Conservation (phyloP, 805 yeast species). For the Lipomyces chichibuensis region DNA sequence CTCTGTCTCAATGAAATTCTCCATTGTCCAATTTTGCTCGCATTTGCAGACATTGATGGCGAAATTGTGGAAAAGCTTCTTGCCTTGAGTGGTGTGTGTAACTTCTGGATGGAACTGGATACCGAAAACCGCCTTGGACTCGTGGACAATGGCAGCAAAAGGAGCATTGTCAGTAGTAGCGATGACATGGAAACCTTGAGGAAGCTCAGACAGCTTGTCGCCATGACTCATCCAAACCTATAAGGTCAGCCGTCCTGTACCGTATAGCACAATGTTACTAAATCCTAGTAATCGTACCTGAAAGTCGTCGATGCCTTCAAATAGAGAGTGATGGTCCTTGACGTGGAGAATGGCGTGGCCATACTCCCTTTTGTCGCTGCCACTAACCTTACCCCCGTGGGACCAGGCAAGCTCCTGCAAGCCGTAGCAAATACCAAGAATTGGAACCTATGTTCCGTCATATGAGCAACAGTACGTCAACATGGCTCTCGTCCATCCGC, state of each 20-base stretch:
- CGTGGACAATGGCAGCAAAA: slow-evolving; percentile 86
- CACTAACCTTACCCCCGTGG: slow-evolving; percentile 83
- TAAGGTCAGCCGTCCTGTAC: background rate
- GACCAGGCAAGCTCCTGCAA: slow-evolving; percentile 99
- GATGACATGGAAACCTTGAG: slow-evolving; percentile 82
- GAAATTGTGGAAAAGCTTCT: slow-evolving; percentile 81
- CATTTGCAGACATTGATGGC: slow-evolving; percentile 90
- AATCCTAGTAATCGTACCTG: slow-evolving; percentile 47
- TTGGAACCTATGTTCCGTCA: slow-evolving; percentile 56
- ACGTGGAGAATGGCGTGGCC: slow-evolving; percentile 93
- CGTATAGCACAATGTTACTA: background rate
- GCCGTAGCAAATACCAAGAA: slow-evolving; percentile 97
- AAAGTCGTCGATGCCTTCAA: slow-evolving; percentile 87
- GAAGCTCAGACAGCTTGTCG: slow-evolving; percentile 89
- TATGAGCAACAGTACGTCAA: background rate
- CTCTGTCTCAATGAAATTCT: slow-evolving; percentile 95
- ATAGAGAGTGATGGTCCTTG: slow-evolving; percentile 59
- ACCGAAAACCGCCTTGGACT: slow-evolving; percentile 76
- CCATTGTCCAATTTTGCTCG: slow-evolving; percentile 94
- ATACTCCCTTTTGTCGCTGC: slow-evolving; percentile 97
- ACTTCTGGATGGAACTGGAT: slow-evolving; percentile 99
- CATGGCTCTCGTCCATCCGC: background rate
- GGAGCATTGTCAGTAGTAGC: slow-evolving; percentile 96
- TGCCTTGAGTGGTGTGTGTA: slow-evolving; percentile 93
- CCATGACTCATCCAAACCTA: slow-evolving; percentile 99